These are phyloP conservation scores for Mycena vulgaris DNA, from an alignment of 768 basidiomycete species.

Conservation along the genomic window DNA sequence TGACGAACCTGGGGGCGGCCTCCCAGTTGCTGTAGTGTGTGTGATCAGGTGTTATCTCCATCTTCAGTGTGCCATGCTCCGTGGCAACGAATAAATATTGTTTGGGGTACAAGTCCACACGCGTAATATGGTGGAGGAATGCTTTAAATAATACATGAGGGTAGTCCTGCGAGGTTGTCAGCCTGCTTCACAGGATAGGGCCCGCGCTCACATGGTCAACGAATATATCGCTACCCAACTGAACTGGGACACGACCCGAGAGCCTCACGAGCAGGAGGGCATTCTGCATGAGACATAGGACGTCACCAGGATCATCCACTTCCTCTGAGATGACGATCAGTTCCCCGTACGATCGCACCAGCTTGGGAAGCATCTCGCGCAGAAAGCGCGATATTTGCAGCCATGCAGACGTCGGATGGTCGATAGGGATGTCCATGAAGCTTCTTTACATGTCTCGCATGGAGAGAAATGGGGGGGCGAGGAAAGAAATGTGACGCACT, in stretches of 20 bases:
- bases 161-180: not conserved
- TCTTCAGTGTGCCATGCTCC: not conserved
- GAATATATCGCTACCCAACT: not conserved
- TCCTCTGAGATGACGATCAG: constrained; percentile 19
- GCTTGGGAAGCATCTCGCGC: constrained; percentile 1
- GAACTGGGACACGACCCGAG: not conserved
- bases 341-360: constrained; percentile 17
- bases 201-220: not conserved
- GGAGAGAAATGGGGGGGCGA: too few species aligned
- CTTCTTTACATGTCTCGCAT: too few species aligned
- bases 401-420: constrained; percentile 6
- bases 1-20: not conserved
- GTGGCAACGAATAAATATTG: not conserved
- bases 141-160: constrained; percentile 4
- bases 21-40: constrained; percentile 7
- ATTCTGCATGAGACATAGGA: constrained; percentile 25
- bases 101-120: not conserved
- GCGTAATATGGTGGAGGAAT: not conserved
- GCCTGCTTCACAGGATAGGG: not conserved
- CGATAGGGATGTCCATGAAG: constrained; percentile 21
- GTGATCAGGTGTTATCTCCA: not conserved
- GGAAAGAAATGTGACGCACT: too few species aligned
- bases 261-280: constrained; percentile 11
- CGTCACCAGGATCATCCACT: constrained; percentile 13
- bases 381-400: constrained; percentile 1